Conservation (phyloP, 2,329 filamentous ascomycete genomes). For the Nannizziopsis arthrosporioides region DNA sequence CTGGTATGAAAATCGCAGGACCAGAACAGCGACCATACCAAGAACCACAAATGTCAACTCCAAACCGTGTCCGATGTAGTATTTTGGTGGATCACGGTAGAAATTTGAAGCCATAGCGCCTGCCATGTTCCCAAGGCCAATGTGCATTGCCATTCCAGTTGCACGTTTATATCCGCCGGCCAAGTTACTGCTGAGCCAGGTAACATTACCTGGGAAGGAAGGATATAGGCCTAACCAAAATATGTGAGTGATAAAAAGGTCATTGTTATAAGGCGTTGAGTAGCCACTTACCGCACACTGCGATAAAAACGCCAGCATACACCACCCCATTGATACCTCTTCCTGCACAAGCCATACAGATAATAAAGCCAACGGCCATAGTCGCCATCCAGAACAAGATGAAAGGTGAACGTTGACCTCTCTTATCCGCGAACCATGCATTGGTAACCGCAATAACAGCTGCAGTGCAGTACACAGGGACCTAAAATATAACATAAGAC, state of each 20-base stretch:
- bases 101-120: conserved; percentile 59
- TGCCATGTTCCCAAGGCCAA: conserved; percentile 46
- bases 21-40: conserved; percentile 36
- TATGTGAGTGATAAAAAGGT: not conserved
- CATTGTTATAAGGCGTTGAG: too few relatives aligned
- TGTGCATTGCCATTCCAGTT: conserved; percentile 54
- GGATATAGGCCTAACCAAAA: conserved; percentile 32
- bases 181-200: conserved; percentile 50
- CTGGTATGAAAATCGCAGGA: conserved; percentile 42
- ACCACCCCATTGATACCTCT: conserved; percentile 32
- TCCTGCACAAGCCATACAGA: conserved; percentile 32
- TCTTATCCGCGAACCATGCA: conserved; percentile 47
- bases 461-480: conserved; percentile 33
- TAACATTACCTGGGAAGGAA: conserved; percentile 37
- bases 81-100: conserved; percentile 46
- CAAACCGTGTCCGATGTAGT: conserved; percentile 41
- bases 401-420: conserved; percentile 44
- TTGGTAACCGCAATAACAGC: conserved; percentile 30
- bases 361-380: conserved; percentile 48
- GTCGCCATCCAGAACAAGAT: conserved; percentile 43
- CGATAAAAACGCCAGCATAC: conserved; percentile 40
- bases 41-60: conserved; percentile 41
- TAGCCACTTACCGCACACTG: conserved; percentile 31
- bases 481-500: conserved; percentile 12
- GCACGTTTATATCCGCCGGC: conserved; percentile 46